Conservation (phyloP, 2,329 filamentous ascomycete species). For the Aspergillus eucalypticola region DNA sequence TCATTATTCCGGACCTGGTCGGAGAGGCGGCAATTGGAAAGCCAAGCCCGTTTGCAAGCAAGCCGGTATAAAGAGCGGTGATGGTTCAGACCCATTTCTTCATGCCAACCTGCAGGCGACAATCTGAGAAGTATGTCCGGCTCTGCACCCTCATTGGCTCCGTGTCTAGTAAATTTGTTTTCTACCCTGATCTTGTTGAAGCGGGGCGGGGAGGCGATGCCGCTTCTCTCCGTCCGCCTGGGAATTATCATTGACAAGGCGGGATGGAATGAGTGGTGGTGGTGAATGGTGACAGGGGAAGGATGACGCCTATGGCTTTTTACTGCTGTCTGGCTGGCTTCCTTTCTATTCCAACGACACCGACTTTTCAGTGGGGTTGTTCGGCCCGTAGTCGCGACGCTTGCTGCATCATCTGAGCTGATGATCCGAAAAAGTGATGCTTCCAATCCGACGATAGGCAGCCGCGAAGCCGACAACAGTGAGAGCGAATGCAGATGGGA, state of each 20-base stretch:
- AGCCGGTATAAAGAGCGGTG: slow-evolving; percentile 15
- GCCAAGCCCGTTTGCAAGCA: slow-evolving; percentile 14
- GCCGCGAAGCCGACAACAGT: background rate
- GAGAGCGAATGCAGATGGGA: background rate
- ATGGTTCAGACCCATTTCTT: slow-evolving; percentile 10
- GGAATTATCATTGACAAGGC: background rate
- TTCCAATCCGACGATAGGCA: background rate
- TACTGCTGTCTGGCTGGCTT: background rate
- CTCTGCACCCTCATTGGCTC: slow-evolving; percentile 1
- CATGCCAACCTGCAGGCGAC: background rate
- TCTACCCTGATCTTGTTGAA: background rate
- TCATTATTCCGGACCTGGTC: slow-evolving; percentile 22
- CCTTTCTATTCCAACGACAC: background rate
- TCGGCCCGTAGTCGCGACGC: background rate
- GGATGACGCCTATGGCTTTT: background rate
- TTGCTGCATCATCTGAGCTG: background rate
- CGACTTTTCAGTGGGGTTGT: slow-evolving; percentile 10
- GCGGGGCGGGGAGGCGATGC: background rate
- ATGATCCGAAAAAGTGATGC: background rate
- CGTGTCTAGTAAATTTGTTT: background rate
- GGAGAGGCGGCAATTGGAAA: slow-evolving; percentile 12
- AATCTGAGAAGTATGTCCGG: background rate
- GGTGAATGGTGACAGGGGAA: background rate
- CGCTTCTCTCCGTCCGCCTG: background rate
- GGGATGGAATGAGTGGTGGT: slow-evolving; percentile 1